phyloP scores from a whole-genome alignment of 2,329 filamentous ascomycete genomes.

The Didymella segeticola region DNA sequence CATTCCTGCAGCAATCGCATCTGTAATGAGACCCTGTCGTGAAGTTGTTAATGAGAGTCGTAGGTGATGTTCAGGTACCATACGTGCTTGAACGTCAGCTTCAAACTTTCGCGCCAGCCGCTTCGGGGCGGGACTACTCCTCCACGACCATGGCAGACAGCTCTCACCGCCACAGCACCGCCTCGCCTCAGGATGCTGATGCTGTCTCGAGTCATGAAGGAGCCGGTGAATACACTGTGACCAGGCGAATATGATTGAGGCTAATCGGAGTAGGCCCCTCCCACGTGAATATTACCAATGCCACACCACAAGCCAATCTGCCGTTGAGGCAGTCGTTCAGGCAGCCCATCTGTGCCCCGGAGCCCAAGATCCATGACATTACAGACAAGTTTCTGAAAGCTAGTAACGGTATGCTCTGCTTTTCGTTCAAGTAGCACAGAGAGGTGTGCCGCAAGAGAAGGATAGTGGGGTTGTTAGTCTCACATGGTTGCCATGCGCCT shows the following conservation, averaged over 20 bases:
- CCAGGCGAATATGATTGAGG: background rate
- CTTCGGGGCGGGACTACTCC: slow-evolving; percentile 37
- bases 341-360: slow-evolving; percentile 26
- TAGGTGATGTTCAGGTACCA: slow-evolving; percentile 11
- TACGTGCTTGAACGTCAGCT: slow-evolving; percentile 8
- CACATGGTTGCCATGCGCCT: slow-evolving; percentile 10
- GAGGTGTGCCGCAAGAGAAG: slow-evolving; percentile 10
- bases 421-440: background rate
- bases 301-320: slow-evolving; percentile 28
- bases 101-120: slow-evolving; percentile 32
- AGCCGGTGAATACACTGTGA: slow-evolving; percentile 19
- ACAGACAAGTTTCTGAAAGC: slow-evolving; percentile 62
- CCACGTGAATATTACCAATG: slow-evolving; percentile 14
- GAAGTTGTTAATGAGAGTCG: background rate
- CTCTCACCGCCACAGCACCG: slow-evolving; percentile 32
- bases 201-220: slow-evolving; percentile 20
- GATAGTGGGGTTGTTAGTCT: slow-evolving; percentile 25
- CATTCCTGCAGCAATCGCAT: slow-evolving; percentile 1
- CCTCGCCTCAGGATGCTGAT: slow-evolving; percentile 22
- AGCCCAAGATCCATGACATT: slow-evolving; percentile 58
- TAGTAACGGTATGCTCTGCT: slow-evolving; percentile 55
- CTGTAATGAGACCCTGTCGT: slow-evolving; percentile 15
- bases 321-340: slow-evolving; percentile 40
- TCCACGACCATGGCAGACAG: slow-evolving; percentile 45
- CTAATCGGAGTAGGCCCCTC: slow-evolving; percentile 19